These are phyloP conservation scores for Lactarius hengduanensis DNA, from an alignment of 768 basidiomycete genomes.

Conservation along the genomic window DNA sequence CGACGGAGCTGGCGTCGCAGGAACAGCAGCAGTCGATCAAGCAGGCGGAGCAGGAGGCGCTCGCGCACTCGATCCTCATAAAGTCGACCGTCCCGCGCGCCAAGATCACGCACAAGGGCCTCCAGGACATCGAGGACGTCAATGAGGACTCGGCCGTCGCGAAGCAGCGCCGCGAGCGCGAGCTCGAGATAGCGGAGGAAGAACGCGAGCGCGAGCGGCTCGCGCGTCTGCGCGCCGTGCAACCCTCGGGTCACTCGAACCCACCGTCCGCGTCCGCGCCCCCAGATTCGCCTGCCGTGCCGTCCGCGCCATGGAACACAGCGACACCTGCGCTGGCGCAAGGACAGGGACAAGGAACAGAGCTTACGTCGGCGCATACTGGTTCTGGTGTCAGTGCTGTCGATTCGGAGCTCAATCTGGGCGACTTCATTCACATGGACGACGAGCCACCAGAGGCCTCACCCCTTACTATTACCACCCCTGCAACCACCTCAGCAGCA, in stretches of 20 bases:
- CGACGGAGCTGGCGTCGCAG: slow-evolving; percentile 86
- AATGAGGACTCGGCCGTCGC: slow-evolving; percentile 41
- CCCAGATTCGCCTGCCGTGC: slow-evolving; percentile 65
- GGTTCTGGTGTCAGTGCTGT: slow-evolving; percentile 33
- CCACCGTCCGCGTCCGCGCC: slow-evolving; percentile 51
- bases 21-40: slow-evolving; percentile 82
- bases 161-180: slow-evolving; percentile 39
- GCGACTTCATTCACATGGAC: slow-evolving; percentile 31
- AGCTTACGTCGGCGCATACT: slow-evolving; percentile 36
- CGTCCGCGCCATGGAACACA: slow-evolving; percentile 53
- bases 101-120: slow-evolving; percentile 91
- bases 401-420: slow-evolving; percentile 27
- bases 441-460: slow-evolving; percentile 26
- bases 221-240: slow-evolving; percentile 50
- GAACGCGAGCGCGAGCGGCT: slow-evolving; percentile 69
- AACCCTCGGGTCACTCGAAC: slow-evolving; percentile 25
- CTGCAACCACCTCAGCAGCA: neutral
- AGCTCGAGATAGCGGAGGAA: slow-evolving; percentile 59
- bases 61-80: slow-evolving; percentile 82
- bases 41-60: slow-evolving; percentile 74
- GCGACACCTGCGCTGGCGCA: slow-evolving; percentile 57
- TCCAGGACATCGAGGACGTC: slow-evolving; percentile 85
- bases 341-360: slow-evolving; percentile 34
- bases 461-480: neutral
- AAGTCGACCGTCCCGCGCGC: slow-evolving; percentile 63